Conservation (phyloP, 2,329 filamentous ascomycete genomes). For the Macrophomina phaseolina region DNA sequence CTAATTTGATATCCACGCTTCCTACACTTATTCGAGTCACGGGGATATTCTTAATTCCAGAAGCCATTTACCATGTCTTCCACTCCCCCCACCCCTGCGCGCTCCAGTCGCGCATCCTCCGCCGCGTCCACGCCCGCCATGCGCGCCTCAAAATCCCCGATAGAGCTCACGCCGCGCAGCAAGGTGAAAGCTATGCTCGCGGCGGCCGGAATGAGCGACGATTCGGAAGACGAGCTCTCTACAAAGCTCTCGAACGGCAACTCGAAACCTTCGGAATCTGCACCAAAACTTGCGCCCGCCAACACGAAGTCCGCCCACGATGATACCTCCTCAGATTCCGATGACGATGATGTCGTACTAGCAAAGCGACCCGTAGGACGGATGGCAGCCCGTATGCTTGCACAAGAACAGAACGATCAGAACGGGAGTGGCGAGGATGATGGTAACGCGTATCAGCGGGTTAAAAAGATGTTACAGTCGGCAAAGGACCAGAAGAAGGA, state of each 20-base stretch:
- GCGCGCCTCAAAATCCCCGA: slow-evolving; percentile 21
- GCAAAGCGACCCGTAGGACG: slow-evolving; percentile 62
- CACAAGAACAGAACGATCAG: slow-evolving; percentile 30
- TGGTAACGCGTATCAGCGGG: slow-evolving; percentile 49
- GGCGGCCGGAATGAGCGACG: slow-evolving; percentile 18
- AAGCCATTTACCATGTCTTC: slow-evolving; percentile 16
- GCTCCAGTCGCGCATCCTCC: slow-evolving; percentile 24
- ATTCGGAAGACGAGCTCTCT: slow-evolving; percentile 23
- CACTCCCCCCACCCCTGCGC: slow-evolving; percentile 16
- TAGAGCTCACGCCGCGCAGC: slow-evolving; percentile 26
- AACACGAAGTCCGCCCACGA: neutral
- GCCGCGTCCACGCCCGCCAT: slow-evolving; percentile 16
- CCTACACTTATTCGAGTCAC: neutral
- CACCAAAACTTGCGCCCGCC: neutral
- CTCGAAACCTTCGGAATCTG: slow-evolving; percentile 2
- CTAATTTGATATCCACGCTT: neutral
- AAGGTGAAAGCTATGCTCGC: slow-evolving; percentile 27
- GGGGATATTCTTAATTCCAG: neutral
- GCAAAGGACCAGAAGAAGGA: slow-evolving; percentile 34
- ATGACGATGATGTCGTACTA: slow-evolving; percentile 38
- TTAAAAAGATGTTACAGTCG: slow-evolving; percentile 53
- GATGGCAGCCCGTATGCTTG: slow-evolving; percentile 67
- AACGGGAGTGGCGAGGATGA: slow-evolving; percentile 31
- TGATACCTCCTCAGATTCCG: neutral
- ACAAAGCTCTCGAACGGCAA: neutral